phyloP scores from a whole-genome alignment of 805 yeast species.

The Teunomyces tritomae region DNA sequence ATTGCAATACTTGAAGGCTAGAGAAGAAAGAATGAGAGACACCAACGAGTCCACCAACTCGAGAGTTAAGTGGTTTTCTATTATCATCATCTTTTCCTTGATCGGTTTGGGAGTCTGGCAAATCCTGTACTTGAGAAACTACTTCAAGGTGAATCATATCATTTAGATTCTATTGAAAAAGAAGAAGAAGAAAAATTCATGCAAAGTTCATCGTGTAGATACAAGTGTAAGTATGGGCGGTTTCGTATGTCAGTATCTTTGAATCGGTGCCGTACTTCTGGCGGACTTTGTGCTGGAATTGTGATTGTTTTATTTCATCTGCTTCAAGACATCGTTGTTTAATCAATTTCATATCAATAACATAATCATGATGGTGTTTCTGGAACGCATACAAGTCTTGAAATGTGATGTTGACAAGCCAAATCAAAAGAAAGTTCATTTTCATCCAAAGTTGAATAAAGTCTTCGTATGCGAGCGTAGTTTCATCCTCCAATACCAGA shows the following conservation, averaged over 20 bases:
- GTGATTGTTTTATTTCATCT: not conserved
- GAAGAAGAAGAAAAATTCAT: not conserved
- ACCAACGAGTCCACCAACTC: conserved; percentile 95
- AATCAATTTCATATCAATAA: not conserved
- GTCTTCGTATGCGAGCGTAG: conserved; percentile 14
- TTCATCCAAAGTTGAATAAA: conserved; percentile 26
- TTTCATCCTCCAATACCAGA: conserved; percentile 20
- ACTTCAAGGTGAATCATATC: conserved; percentile 84
- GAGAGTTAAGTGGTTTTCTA: conserved; percentile 85
- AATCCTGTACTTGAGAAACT: conserved; percentile 84
- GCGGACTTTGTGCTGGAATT: not conserved
- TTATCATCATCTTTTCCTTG: conserved; percentile 64
- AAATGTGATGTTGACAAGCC: conserved; percentile 17
- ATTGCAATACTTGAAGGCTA: conserved; percentile 74
- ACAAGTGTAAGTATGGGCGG: not conserved
- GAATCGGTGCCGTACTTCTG: not conserved
- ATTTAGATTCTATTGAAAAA: conserved; percentile 32
- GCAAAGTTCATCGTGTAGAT: not conserved
- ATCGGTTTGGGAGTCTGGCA: conserved; percentile 89
- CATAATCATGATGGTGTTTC: not conserved
- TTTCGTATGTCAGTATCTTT: not conserved
- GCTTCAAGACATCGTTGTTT: not conserved
- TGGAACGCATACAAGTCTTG: conserved; percentile 3
- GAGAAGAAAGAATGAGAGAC: conserved; percentile 93
- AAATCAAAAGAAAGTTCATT: conserved; percentile 19